phyloP scores from a whole-genome alignment of 2,329 filamentous ascomycete genomes.

The Trichoderma afroharzianum region DNA sequence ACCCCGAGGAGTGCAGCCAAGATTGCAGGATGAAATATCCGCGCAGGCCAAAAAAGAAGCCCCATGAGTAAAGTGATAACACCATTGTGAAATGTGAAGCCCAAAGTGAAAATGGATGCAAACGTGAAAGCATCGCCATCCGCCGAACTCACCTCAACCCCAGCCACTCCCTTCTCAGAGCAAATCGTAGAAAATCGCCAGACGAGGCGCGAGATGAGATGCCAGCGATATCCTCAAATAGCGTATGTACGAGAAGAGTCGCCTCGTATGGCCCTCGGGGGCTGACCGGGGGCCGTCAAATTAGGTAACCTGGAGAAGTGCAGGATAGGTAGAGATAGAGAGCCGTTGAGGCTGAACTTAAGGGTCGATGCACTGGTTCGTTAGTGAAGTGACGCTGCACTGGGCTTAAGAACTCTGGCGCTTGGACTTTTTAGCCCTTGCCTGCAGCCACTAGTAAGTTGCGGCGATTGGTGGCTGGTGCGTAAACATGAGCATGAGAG shows the following conservation, averaged over 20 bases:
- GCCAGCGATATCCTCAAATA: not conserved
- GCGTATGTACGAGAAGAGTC: not conserved
- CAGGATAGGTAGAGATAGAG: not conserved
- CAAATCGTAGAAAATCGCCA: not conserved
- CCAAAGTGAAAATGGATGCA: not conserved
- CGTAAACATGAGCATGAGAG: not conserved
- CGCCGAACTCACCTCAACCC: slow-evolving; percentile 3
- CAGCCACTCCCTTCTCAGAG: not conserved
- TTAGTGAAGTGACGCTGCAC: not conserved
- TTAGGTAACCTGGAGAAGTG: not conserved
- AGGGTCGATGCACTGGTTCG: not conserved
- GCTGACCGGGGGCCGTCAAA: not conserved
- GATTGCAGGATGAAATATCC: not conserved
- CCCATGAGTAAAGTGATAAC: too few relatives aligned
- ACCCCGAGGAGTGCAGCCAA: not conserved
- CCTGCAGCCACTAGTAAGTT: slow-evolving; percentile 1
- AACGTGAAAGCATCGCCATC: not conserved
- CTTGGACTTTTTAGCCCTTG: not conserved
- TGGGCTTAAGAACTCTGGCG: not conserved
- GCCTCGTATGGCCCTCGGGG: not conserved
- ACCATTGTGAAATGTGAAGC: not conserved
- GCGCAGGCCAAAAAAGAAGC: not conserved
- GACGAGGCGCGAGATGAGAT: not conserved
- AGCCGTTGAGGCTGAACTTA: not conserved
- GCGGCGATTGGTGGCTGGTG: slow-evolving; percentile 5